Conservation (phyloP, 1,284 basidiomycete species). For the Fistulinella cinereoalba region DNA sequence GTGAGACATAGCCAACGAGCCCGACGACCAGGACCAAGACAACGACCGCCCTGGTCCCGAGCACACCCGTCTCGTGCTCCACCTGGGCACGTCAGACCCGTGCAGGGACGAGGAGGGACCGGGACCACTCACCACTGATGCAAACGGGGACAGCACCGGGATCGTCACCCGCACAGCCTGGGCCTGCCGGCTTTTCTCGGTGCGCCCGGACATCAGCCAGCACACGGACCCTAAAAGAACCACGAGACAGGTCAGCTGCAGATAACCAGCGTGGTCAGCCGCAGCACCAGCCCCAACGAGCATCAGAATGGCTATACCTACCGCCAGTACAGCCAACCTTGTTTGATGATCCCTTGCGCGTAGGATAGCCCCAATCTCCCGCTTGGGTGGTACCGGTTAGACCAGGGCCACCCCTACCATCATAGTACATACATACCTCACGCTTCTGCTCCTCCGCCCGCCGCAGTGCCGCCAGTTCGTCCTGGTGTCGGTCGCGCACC, state of each 20-base stretch:
- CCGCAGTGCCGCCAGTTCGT: constrained; percentile 43
- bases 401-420: not conserved
- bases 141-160: constrained; percentile 66
- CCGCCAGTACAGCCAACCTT: constrained; percentile 51
- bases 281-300: not conserved
- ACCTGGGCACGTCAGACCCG: constrained; percentile 40
- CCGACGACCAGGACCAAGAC: constrained; percentile 38
- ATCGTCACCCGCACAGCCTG: constrained; percentile 59
- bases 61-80: constrained; percentile 58
- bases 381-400: constrained; percentile 32
- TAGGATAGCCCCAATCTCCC: constrained; percentile 39
- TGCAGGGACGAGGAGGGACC: not conserved
- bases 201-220: constrained; percentile 37
- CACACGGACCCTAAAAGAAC: constrained; percentile 43
- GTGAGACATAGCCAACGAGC: constrained; percentile 38
- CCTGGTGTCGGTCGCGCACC: constrained; percentile 44
- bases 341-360: constrained; percentile 44
- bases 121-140: constrained; percentile 54
- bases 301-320: constrained; percentile 31
- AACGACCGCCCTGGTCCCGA: constrained; percentile 45
- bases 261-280: constrained; percentile 16
- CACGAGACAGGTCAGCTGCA: constrained; percentile 42
- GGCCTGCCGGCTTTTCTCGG: constrained; percentile 30
- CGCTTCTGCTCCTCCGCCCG: constrained; percentile 44
- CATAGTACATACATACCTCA: constrained; percentile 35